These are phyloP conservation scores for Hsuehochloa calcarea DNA, from an alignment of 176 grass and related monocot species.

Conservation along the genomic window DNA sequence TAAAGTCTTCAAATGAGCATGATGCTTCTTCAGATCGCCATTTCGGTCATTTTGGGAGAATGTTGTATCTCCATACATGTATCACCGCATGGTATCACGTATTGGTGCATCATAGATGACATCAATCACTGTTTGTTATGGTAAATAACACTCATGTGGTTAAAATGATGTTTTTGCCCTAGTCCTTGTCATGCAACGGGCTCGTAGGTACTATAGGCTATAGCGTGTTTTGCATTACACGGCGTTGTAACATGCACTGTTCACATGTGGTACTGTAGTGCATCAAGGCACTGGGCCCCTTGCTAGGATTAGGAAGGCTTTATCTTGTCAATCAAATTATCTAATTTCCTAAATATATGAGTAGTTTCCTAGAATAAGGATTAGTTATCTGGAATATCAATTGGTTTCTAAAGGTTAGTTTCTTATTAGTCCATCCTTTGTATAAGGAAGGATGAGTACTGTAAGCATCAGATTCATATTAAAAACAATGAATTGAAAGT, in stretches of 20 bases:
- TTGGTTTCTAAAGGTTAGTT: neutral
- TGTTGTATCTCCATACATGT: neutral
- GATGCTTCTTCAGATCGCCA: conserved; percentile 58
- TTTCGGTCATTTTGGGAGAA: neutral
- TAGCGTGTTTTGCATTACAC: neutral
- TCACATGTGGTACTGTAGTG: neutral
- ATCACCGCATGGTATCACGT: neutral
- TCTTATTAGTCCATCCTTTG: neutral
- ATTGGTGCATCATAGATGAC: neutral
- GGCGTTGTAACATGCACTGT: neutral
- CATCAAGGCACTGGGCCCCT: neutral
- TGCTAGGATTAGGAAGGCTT: neutral
- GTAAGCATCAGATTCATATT: neutral
- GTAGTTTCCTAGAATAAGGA: neutral
- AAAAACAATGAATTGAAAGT: neutral
- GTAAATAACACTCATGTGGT: neutral
- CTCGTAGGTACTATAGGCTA: neutral
- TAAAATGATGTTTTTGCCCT: neutral
- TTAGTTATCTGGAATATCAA: neutral
- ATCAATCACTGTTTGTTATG: conserved; percentile 5
- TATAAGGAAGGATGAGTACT: neutral
- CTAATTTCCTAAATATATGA: neutral
- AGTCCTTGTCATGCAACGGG: neutral
- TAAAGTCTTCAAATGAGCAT: conserved; percentile 76
- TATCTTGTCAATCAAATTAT: conserved; percentile 3